These are phyloP conservation scores for Narthecium ossifragum DNA, from an alignment of 106 monocot genomes.

Conservation along the genomic window DNA sequence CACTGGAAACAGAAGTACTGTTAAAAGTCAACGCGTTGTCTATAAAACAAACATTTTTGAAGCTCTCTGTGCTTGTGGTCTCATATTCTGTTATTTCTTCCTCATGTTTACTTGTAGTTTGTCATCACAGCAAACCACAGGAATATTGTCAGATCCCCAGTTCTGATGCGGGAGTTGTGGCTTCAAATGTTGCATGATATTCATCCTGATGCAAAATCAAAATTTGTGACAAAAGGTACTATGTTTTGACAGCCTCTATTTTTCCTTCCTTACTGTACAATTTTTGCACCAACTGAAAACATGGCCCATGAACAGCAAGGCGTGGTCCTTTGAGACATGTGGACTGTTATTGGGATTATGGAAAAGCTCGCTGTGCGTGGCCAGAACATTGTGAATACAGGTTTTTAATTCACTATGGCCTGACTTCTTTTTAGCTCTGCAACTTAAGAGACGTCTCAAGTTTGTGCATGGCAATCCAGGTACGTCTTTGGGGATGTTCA, in stretches of 20 bases:
- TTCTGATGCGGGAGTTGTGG: conserved; percentile 97
- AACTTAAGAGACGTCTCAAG: too few species aligned
- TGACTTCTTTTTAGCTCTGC: conserved; percentile 3
- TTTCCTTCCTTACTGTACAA: background rate
- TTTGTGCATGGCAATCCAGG: conserved; percentile 25
- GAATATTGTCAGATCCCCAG: conserved; percentile 81
- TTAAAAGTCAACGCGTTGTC: too few species aligned
- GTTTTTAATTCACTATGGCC: conserved; percentile 15
- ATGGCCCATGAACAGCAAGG: conserved; percentile 38
- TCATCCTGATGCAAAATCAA: conserved; percentile 70
- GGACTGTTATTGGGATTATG: conserved; percentile 98
- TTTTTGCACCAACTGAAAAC: conserved; percentile 5
- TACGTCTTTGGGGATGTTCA: conserved; percentile 97
- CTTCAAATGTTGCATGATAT: conserved; percentile 99
- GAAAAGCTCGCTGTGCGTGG: conserved; percentile 96
- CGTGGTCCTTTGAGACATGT: conserved; percentile 86
- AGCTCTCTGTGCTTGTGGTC: too few species aligned
- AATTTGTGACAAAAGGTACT: conserved; percentile 98
- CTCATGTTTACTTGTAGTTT: conserved; percentile 1
- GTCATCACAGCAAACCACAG: conserved; percentile 70
- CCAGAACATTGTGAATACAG: conserved; percentile 99
- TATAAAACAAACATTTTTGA: too few species aligned
- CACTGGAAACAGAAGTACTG: too few species aligned
- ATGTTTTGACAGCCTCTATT: background rate
- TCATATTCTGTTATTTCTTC: too few species aligned